Base-by-base conservation (phyloP, 2,329 filamentous ascomycete genomes). In the Colletotrichum somersetense region DNA sequence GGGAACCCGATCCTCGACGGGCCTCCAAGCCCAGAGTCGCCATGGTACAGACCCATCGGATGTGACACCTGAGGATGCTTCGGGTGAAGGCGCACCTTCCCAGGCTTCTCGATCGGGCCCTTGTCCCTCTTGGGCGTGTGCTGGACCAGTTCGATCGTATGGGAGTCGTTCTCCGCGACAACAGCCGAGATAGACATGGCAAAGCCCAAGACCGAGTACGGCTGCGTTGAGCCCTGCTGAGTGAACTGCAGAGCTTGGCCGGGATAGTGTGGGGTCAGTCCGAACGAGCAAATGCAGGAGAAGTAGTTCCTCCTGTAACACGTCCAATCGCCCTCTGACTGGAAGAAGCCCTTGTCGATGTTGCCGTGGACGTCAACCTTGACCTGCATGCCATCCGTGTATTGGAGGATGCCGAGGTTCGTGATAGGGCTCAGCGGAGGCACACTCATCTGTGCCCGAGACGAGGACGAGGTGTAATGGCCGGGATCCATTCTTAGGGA, bases 251-350 rank as follows among this genome's bases (percentile, higher is more conserved):
- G 83, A 1, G 81, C 76, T n/a, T 82, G 78, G n/a, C 80, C 82
- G 1, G 83, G 81, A 64, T 83, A 84, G 70, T 85, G 82, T 1
- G 92, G 93, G 52, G 86, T 85, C 33, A 97, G 83, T 16, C 88
- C 88, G 81, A 92, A 97, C 3, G 92, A 93, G 80, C 93, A 96
- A 63, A 91, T 89, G 65, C 96, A 94, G 0, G 93, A 92, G 79
- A 97, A 96, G 82, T 97, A 97, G 80, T 97, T 97, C 55, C 95
- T 89, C 44, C 95, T 88, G 79, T 97, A 97, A 83, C 95, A 97
- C 0, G 95, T 97, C 94, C 94, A 97, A 76, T 95, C 93, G 23
- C 89, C 87, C 67, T 97, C 95, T 4, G 88, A 88, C 46, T 91
- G 85, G 79, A 97, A 97, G 82, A 97, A 97, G 0, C 95, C 95